Conservation (phyloP, 2,329 filamentous ascomycete species). For the Daldinia sp. region DNA sequence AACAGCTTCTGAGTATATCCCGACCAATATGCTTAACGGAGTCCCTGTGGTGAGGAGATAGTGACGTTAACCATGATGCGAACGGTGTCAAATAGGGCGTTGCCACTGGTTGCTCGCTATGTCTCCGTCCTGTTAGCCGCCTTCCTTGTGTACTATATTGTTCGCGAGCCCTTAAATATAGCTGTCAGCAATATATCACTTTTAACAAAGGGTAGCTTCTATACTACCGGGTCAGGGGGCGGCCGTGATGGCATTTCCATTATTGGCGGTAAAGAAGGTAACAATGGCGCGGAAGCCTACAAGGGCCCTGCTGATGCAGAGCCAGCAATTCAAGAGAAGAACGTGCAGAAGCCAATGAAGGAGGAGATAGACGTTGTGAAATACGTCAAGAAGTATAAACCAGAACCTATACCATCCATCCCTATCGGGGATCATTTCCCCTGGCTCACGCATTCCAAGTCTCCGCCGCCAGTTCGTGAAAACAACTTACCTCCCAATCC, state of each 20-base stretch:
- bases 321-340: conserved; percentile 42
- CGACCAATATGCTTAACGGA: conserved; percentile 48
- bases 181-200: conserved; percentile 38
- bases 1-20: conserved; percentile 32
- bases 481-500: conserved; percentile 52
- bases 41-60: conserved; percentile 45
- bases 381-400: conserved; percentile 52
- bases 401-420: conserved; percentile 43
- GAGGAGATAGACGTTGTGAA: conserved; percentile 21
- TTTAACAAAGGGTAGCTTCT: conserved; percentile 18
- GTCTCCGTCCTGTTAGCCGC: conserved; percentile 49
- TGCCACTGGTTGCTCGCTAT: conserved; percentile 50
- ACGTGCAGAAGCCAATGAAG: conserved; percentile 38
- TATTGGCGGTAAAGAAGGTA: conserved; percentile 17
- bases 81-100: conserved; percentile 47
- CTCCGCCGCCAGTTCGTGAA: conserved; percentile 48
- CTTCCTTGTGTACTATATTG: conserved; percentile 51
- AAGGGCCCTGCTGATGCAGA: conserved; percentile 38
- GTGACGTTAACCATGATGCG: conserved; percentile 47
- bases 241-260: conserved; percentile 20
- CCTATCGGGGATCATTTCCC: conserved; percentile 57
- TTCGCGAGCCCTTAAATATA: conserved; percentile 46
- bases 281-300: conserved; percentile 6
- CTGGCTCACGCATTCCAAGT: conserved; percentile 50
- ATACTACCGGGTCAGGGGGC: conserved; percentile 6